Conservation (phyloP, 2,329 filamentous ascomycete genomes). For the Cordyceps farinosa region DNA sequence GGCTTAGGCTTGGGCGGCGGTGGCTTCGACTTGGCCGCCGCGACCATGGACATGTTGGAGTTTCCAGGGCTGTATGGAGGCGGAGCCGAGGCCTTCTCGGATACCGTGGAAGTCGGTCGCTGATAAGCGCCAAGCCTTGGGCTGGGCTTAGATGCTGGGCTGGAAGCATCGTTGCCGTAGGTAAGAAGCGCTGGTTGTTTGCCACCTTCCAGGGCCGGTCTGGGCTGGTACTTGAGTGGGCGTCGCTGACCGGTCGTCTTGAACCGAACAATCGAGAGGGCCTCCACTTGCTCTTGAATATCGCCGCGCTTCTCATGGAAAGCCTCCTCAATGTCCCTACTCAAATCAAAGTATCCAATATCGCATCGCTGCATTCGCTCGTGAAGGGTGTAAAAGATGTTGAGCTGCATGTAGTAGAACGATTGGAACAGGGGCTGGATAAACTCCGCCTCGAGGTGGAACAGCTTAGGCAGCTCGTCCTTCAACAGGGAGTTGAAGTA, state of each 20-base stretch:
- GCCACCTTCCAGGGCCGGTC: slow-evolving; percentile 47
- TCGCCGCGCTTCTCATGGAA: slow-evolving; percentile 87
- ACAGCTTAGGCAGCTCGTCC: slow-evolving; percentile 90
- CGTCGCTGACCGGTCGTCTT: slow-evolving; percentile 75
- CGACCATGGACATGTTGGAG: slow-evolving; percentile 43
- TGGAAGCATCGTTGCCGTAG: slow-evolving; percentile 38
- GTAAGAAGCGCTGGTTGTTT: slow-evolving; percentile 52
- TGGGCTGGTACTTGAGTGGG: slow-evolving; percentile 54
- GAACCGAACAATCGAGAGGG: slow-evolving; percentile 81
- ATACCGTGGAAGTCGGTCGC: slow-evolving; percentile 35
- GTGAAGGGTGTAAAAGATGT: slow-evolving; percentile 97
- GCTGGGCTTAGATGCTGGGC: slow-evolving; percentile 12
- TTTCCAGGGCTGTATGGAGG: slow-evolving; percentile 64
- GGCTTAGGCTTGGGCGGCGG: slow-evolving; percentile 78
- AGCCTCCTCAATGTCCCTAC: slow-evolving; percentile 84
- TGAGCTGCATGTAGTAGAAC: slow-evolving; percentile 99
- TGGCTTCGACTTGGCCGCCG: slow-evolving; percentile 61
- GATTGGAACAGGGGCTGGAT: slow-evolving; percentile 97
- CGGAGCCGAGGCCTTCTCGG: slow-evolving; percentile 55
- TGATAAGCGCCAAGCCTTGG: slow-evolving; percentile 35
- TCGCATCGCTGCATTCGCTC: slow-evolving; percentile 97
- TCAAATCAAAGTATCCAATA: slow-evolving; percentile 96
- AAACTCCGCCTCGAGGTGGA: slow-evolving; percentile 85
- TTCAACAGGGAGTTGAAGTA: slow-evolving; percentile 98
- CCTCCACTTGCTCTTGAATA: slow-evolving; percentile 80